Base-by-base conservation (phyloP, 2,329 filamentous ascomycete genomes). In the Claviceps spartinae region DNA sequence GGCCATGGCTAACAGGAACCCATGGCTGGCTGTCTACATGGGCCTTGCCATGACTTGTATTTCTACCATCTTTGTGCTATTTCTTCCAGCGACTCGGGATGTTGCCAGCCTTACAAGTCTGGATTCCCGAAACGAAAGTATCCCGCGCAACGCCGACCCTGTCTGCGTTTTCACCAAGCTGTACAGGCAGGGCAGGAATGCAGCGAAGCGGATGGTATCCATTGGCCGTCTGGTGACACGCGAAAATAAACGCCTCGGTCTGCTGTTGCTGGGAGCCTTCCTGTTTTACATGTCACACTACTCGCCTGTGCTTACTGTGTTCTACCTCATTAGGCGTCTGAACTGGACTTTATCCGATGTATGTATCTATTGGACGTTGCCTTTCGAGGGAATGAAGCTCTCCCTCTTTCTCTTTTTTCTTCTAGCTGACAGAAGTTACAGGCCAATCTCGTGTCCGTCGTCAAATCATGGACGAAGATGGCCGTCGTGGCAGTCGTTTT, bases 51-150 rank as follows among this genome's bases (percentile, higher is more conserved):
- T 24, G 47, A 47, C 36, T 30, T 53, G 47, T 20, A 30, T 49
- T 1, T 40, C 34, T 14, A 42, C 51, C 24, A 30, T 47, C 2
- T 24, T 53, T 13, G 36, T 53, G 16, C 42, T 53, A 6, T 49
- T 53, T 13, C 22, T 53, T 38, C 51, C 51, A 13, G 47, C 51
- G 11, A 53, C 51, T 6, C 51, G 47, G 22, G 51, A 53, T 20
- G 34, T 48, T 11, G 34, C 51, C 24, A 49, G 47, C 37, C 30
- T 53, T 2, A 14, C 16, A 34, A 20, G 36, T 18, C 14, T 30
- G 9, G 11, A 3, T n/a, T n/a, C 14, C 1, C 7, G 4, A 9
- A 13, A 47, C 7, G 37, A 52, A 9, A 11, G 24, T 22, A 7
- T 14, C n/a, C 2, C 30, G 20, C 8, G 14, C 14, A 22, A 30